phyloP scores from a whole-genome alignment of 345 rosid genomes.

The Hypericum perforatum region DNA sequence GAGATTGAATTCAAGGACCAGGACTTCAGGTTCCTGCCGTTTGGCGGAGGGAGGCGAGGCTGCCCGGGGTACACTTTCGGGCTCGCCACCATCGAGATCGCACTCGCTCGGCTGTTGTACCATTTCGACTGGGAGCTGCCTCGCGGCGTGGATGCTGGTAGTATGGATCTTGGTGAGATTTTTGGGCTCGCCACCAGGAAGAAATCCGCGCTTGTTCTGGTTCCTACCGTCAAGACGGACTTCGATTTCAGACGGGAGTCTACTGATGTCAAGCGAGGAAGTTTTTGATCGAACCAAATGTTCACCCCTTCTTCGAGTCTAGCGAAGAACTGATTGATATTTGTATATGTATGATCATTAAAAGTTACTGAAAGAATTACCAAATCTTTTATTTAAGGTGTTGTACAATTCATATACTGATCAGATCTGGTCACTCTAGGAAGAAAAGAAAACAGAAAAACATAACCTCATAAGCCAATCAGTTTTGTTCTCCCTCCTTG shows the following conservation, averaged over 20 bases:
- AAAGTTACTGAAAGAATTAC: too few species aligned
- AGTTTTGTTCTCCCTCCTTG: too few species aligned
- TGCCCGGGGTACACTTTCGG: constrained; percentile 26
- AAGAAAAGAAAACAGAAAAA: too few species aligned
- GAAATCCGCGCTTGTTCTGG: constrained; percentile 23
- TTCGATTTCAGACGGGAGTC: background rate
- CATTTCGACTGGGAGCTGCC: constrained; percentile 32
- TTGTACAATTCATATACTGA: too few species aligned
- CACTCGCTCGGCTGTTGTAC: constrained; percentile 23
- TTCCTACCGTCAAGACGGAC: constrained; percentile 11
- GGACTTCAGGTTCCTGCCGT: constrained; percentile 32
- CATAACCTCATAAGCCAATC: too few species aligned
- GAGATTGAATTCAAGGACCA: constrained; percentile 17
- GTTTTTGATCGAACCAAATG: too few species aligned
- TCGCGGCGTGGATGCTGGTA: constrained; percentile 7
- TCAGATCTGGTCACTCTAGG: too few species aligned
- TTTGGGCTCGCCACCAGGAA: constrained; percentile 37
- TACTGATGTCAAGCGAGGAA: too few species aligned
- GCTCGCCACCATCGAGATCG: constrained; percentile 17
- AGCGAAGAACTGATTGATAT: too few species aligned
- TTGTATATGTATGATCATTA: too few species aligned
- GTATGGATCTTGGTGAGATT: constrained; percentile 18
- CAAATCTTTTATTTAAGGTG: too few species aligned
- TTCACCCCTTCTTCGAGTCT: too few species aligned
- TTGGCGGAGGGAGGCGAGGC: constrained; percentile 33